A percentile compares a stretch with the other conserved stretches of the same genome.
Conservation (phyloP, 2,329 filamentous ascomycete genomes). For the Xylariales sp. region DNA sequence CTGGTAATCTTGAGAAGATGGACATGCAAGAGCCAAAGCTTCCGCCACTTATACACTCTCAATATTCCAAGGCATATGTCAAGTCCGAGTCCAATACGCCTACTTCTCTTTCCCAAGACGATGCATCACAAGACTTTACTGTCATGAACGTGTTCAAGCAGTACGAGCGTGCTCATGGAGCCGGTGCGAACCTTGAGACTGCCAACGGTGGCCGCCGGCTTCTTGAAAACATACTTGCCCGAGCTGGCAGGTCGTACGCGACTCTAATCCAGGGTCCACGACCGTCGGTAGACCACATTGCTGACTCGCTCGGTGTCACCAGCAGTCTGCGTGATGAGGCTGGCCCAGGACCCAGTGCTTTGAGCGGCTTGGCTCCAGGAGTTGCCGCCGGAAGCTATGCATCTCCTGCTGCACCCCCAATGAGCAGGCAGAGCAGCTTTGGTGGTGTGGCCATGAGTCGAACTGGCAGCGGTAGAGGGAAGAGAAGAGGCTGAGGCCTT, state of each 20-base stretch:
- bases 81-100: conserved; percentile 54
- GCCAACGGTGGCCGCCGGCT: conserved; percentile 49
- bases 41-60: conserved; percentile 51
- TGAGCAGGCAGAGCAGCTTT: conserved; percentile 53
- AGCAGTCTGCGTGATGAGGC: conserved; percentile 38
- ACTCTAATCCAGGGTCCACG: conserved; percentile 42
- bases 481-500: conserved; percentile 15
- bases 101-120: conserved; percentile 43
- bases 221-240: conserved; percentile 50
- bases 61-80: conserved; percentile 55
- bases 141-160: conserved; percentile 56
- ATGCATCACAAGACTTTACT: conserved; percentile 49
- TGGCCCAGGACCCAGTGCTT: conserved; percentile 17
- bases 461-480: conserved; percentile 44
- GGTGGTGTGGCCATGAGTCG: conserved; percentile 55
- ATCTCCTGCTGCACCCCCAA: conserved; percentile 35
- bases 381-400: conserved; percentile 12
- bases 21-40: conserved; percentile 54
- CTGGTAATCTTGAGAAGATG: conserved; percentile 54
- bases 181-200: conserved; percentile 51
- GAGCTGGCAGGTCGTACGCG: conserved; percentile 39
- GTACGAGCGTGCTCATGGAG: conserved; percentile 49
- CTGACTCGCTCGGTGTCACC: conserved; percentile 46
- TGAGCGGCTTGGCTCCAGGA: conserved; percentile 16
- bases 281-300: conserved; percentile 43